Conservation (phyloP, 352 stramenopile genomes). For the Pythium dissotocum region DNA sequence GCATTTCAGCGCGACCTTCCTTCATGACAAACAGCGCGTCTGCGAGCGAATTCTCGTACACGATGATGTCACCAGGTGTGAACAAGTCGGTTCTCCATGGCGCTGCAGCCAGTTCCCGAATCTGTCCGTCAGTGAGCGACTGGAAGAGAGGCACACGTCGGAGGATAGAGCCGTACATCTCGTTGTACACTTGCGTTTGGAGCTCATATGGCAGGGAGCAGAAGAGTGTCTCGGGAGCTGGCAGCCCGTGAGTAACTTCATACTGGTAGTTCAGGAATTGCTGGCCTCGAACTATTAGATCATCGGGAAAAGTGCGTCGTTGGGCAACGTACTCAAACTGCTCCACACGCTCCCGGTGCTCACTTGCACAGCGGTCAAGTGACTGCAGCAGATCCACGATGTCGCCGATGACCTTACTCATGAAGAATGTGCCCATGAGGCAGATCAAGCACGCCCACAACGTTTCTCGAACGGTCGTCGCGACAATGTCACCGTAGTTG, state of each 20-base stretch:
- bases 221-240: conserved; percentile 29
- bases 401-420: conserved; percentile 40
- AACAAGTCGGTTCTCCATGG: conserved; percentile 29
- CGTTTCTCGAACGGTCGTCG: conserved; percentile 31
- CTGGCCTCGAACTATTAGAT: conserved; percentile 17
- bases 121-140: conserved; percentile 24
- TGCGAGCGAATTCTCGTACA: conserved; percentile 25
- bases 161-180: conserved; percentile 31
- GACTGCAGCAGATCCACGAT: conserved; percentile 33
- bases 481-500: conserved; percentile 42
- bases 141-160: conserved; percentile 28
- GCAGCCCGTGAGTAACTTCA: conserved; percentile 28
- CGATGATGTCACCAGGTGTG: conserved; percentile 33
- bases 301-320: conserved; percentile 18
- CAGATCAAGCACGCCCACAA: conserved; percentile 38
- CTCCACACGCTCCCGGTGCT: conserved; percentile 28
- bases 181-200: conserved; percentile 24
- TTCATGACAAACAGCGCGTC: conserved; percentile 31
- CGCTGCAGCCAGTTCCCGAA: conserved; percentile 27
- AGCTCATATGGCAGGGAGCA: conserved; percentile 21
- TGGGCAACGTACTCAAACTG: conserved; percentile 30
- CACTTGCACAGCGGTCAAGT: conserved; percentile 22
- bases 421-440: conserved; percentile 34
- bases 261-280: conserved; percentile 31
- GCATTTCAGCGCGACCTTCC: conserved; percentile 20